Evolutionary conservation across 1,139 yeast genomes (phyloP).

Genomic region (Candida sp.): DNA sequence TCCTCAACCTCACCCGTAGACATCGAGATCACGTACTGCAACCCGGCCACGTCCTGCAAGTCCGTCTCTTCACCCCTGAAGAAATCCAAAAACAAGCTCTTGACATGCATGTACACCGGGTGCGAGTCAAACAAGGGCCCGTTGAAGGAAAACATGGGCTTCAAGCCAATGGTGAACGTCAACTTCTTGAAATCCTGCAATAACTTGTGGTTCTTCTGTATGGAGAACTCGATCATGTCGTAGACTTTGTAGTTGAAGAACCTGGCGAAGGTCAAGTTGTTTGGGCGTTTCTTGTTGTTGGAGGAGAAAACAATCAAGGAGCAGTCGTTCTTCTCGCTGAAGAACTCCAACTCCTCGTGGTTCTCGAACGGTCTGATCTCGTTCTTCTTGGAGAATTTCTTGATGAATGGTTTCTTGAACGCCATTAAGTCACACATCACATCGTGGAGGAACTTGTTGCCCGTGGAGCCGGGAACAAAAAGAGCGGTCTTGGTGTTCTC

Average conservation of each 20-base stretch:
- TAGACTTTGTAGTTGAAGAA: constrained; percentile 89
- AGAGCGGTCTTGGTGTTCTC: constrained; percentile 92
- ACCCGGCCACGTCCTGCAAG: constrained; percentile 92
- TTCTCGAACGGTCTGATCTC: constrained; percentile 95
- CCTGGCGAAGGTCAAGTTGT: constrained; percentile 85
- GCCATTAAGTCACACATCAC: constrained; percentile 91
- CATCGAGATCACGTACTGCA: constrained; percentile 87
- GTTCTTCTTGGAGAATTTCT: constrained; percentile 87
- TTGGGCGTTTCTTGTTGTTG: constrained; percentile 91
- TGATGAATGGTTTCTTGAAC: constrained; percentile 88
- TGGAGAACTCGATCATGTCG: constrained; percentile 92
- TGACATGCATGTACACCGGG: constrained; percentile 84
- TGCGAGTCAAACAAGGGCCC: constrained; percentile 92
- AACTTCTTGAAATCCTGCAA: constrained; percentile 79
- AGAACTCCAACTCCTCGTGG: constrained; percentile 82
- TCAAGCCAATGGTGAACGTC: constrained; percentile 87
- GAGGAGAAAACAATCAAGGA: constrained; percentile 83
- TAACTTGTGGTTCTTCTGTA: constrained; percentile 71
- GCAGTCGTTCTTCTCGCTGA: constrained; percentile 92
- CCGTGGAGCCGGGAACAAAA: constrained; percentile 88
- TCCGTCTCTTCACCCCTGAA: constrained; percentile 87
- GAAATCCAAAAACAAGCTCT: constrained; percentile 89
- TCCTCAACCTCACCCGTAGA: constrained; percentile 68
- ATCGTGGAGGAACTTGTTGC: constrained; percentile 83
- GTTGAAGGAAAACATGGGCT: constrained; percentile 93